Evolutionary conservation across 139 green algal species (phyloP).

Genomic region (Axilococcus clingmanii): DNA sequence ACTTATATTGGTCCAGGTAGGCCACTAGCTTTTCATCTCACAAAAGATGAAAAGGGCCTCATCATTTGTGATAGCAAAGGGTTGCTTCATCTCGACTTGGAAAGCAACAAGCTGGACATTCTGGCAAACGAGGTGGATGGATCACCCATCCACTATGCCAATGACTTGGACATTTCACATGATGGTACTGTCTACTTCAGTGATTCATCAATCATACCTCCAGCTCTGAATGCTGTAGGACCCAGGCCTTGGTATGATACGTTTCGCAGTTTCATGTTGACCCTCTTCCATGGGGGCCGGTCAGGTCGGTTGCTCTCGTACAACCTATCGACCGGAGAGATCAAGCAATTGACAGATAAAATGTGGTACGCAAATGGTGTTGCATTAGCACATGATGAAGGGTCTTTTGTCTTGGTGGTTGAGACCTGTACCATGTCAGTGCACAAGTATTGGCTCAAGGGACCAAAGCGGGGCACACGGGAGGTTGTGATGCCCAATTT

Average conservation of each 20-base stretch:
- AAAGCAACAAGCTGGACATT: neutral
- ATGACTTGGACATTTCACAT: slow-evolving; percentile 7
- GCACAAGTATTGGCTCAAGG: slow-evolving; percentile 45
- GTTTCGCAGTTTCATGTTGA: slow-evolving; percentile 10
- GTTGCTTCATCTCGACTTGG: neutral
- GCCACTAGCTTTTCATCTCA: slow-evolving; percentile 1
- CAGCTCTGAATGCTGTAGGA: slow-evolving; percentile 17
- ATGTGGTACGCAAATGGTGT: slow-evolving; percentile 72
- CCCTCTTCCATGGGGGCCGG: slow-evolving; percentile 13
- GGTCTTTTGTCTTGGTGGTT: slow-evolving; percentile 42
- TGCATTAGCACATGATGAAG: slow-evolving; percentile 43
- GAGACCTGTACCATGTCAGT: slow-evolving; percentile 29
- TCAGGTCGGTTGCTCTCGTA: slow-evolving; percentile 51
- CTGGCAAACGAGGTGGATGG: neutral
- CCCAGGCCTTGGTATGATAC: slow-evolving; percentile 24
- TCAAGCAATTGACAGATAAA: slow-evolving; percentile 30
- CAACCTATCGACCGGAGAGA: slow-evolving; percentile 26
- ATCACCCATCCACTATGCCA: slow-evolving; percentile 5
- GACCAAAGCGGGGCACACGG: slow-evolving; percentile 26
- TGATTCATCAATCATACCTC: neutral
- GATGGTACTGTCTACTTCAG: slow-evolving; percentile 5
- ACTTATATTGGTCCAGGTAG: slow-evolving; percentile 8
- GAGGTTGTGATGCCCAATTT: neutral
- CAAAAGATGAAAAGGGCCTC: neutral
- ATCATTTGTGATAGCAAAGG: slow-evolving; percentile 7